These are phyloP conservation scores for Apiospora pterosperma DNA, from an alignment of 2,329 filamentous ascomycete genomes.

Conservation along the genomic window DNA sequence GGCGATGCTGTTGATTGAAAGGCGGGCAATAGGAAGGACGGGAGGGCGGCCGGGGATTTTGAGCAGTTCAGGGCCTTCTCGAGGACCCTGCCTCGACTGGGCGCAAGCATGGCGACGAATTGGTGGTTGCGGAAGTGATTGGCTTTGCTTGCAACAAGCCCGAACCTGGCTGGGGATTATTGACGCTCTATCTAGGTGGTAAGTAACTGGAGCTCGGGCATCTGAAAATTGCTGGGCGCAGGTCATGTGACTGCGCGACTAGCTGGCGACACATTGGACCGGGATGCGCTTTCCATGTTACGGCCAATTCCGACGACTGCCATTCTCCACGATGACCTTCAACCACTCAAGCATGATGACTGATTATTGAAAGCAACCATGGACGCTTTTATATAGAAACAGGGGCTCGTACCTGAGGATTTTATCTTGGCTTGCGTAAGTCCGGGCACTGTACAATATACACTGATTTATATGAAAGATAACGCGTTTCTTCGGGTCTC, in stretches of 20 bases:
- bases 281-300: neutral
- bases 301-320: neutral
- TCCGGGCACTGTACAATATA: too few relatives aligned
- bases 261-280: neutral
- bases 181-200: neutral
- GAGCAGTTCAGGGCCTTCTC: constrained; percentile 44
- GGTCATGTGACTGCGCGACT: constrained; percentile 11
- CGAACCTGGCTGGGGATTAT: neutral
- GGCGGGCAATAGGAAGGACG: constrained; percentile 70
- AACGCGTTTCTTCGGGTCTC: neutral
- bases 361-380: too few relatives aligned
- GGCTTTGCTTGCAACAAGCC: constrained; percentile 10
- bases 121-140: neutral
- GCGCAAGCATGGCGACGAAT: constrained; percentile 56
- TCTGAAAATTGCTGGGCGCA: constrained; percentile 8
- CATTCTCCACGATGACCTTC: neutral
- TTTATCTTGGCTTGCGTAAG: too few relatives aligned
- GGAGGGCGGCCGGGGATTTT: constrained; percentile 50
- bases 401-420: too few relatives aligned
- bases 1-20: constrained; percentile 47
- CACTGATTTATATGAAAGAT: too few relatives aligned
- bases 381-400: too few relatives aligned
- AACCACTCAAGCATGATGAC: too few relatives aligned
- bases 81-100: constrained; percentile 58
- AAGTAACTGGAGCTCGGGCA: neutral